Evolutionary conservation across 2,329 filamentous ascomycete genomes (phyloP).

Genomic region (Phaeosphaeria sp.): DNA sequence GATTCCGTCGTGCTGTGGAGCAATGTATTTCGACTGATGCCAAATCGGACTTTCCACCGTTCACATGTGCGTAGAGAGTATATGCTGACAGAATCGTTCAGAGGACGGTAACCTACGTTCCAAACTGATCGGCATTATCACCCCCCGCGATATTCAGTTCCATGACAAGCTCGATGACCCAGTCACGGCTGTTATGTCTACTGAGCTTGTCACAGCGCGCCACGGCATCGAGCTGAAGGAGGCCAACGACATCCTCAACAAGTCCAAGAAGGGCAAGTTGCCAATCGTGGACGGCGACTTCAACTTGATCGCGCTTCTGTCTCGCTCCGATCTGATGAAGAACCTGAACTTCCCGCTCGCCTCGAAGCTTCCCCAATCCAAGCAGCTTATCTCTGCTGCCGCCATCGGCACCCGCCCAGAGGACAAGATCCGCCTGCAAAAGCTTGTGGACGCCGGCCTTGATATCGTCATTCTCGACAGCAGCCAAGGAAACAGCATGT

Average conservation of each 20-base stretch:
- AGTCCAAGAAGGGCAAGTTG: slow-evolving; percentile 98
- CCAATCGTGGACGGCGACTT: slow-evolving; percentile 84
- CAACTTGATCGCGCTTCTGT: slow-evolving; percentile 67
- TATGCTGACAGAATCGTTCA: slow-evolving; percentile 52
- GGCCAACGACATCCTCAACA: slow-evolving; percentile 90
- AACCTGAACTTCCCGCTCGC: slow-evolving; percentile 96
- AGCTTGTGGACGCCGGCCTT: slow-evolving; percentile 91
- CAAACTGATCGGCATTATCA: slow-evolving; percentile 96
- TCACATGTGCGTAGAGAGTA: too few relatives aligned
- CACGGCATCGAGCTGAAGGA: slow-evolving; percentile 83
- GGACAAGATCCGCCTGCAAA: slow-evolving; percentile 84
- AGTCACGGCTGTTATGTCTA: slow-evolving; percentile 93
- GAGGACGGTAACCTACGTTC: slow-evolving; percentile 92
- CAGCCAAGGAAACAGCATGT: slow-evolving; percentile 98
- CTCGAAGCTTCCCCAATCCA: slow-evolving; percentile 94
- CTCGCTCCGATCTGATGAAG: slow-evolving; percentile 89
- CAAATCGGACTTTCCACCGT: too few relatives aligned
- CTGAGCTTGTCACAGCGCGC: slow-evolving; percentile 86
- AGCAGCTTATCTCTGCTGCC: slow-evolving; percentile 95
- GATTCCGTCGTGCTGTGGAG: slow-evolving; percentile 88
- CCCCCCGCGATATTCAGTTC: slow-evolving; percentile 97
- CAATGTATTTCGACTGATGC: slow-evolving; percentile 60
- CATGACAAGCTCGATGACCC: slow-evolving; percentile 75
- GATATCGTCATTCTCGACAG: slow-evolving; percentile 96
- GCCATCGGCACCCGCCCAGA: slow-evolving; percentile 94